phyloP scores from a whole-genome alignment of 441 rosid genomes.

The Monsonia emarginata region DNA sequence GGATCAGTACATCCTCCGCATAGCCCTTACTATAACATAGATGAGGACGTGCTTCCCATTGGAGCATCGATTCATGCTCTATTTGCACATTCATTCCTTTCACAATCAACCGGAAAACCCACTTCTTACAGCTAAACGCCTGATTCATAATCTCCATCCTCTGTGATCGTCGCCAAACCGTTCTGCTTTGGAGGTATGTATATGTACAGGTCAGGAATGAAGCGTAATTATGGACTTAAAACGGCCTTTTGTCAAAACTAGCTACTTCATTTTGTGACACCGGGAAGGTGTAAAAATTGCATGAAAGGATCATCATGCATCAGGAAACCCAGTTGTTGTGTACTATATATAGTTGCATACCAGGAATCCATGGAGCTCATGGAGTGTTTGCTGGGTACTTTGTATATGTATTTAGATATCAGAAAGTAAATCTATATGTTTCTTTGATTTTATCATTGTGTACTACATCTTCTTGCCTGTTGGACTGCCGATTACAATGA shows the following conservation, averaged over 20 bases:
- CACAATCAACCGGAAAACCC: slow-evolving; percentile 4
- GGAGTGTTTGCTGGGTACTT: not conserved
- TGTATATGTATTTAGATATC: not conserved
- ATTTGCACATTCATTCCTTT: slow-evolving; percentile 39
- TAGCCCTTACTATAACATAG: slow-evolving; percentile 40
- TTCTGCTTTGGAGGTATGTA: not conserved
- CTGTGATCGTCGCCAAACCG: not conserved
- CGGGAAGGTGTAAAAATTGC: not conserved
- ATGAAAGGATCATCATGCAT: not conserved
- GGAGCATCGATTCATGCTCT: slow-evolving; percentile 44
- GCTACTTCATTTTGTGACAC: not conserved
- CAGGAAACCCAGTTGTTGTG: not conserved
- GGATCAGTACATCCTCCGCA: slow-evolving; percentile 35
- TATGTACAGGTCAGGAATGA: not conserved
- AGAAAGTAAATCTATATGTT: not conserved
- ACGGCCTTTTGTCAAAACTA: no score
- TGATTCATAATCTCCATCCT: not conserved
- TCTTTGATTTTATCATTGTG: not conserved
- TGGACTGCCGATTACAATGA: not conserved
- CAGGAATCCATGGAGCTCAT: not conserved
- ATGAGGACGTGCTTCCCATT: slow-evolving; percentile 41
- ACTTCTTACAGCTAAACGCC: not conserved
- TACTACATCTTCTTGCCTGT: no score
- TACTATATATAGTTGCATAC: no score
- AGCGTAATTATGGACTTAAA: not conserved